Evolutionary conservation across 2,329 filamentous ascomycete genomes (phyloP), one percentile per base, ranked within the genome.

Genomic region (Apiospora saccharicola): DNA sequence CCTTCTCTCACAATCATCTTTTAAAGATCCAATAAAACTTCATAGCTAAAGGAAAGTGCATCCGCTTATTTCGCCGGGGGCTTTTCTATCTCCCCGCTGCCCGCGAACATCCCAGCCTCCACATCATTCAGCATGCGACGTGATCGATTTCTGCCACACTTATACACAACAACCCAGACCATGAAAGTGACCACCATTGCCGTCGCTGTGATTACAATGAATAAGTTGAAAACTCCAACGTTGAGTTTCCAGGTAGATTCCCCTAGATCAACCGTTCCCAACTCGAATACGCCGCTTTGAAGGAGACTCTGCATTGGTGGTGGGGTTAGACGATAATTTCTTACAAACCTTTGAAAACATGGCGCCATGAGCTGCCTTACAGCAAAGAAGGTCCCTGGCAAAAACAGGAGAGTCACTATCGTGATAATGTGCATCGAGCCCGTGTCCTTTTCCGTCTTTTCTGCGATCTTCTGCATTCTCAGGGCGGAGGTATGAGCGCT

Each of bases 391-490:
- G 73, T 74, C 26, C 70, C 73, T 7, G 73, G 73, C 22, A 74
- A 49, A 41, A 74, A 74, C 13, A 74, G 37, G 2, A 74, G 70
- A 1, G 73, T 74, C 16, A 74, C 68, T 1, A 73, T 41, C 0
- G 73, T 74, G 68, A 74, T 73, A 49, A 74, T 34, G 49, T 74
- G 73, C 72, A 74, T 74, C 16, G 73, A 74, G 12, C 67, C 68
- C 22, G 73, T 74, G n/a, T 74, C 73, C 72, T 86, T 84, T 37
- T 85, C 83, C 70, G 82, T 83, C 61, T 86, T 85, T 44, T 84
- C 78, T 0, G 85, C 85, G 44, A 87, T 86, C 75, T 83, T 85
- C 75, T 87, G 84, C 68, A 84, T 86, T 1, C 76, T 73, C 30
- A 73, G 1, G 44, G 51, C 67, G 77, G 75, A 51, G 6, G 26